Evolutionary conservation across 148 eudicot species (phyloP).

Genomic region (Vaccinium macrocarpon): DNA sequence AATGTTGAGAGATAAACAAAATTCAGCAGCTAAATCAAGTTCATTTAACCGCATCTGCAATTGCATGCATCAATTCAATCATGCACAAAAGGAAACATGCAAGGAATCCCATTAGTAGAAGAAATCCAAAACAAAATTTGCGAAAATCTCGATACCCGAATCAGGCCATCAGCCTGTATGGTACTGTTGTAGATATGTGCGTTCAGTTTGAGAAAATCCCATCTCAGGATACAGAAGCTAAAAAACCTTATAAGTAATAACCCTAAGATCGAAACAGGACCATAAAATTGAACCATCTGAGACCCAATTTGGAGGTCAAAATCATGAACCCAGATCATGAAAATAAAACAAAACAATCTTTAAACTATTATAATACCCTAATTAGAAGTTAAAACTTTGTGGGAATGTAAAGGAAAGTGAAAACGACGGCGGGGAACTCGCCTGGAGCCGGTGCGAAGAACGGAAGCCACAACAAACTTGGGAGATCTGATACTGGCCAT

Average conservation of each 20-base stretch:
- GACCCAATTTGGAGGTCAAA: constrained; percentile 5
- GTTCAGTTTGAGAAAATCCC: not conserved
- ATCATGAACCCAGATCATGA: constrained; percentile 5
- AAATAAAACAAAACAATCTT: not conserved
- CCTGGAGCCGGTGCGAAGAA: constrained; percentile 38
- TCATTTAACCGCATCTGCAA: not conserved
- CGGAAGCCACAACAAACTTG: constrained; percentile 40
- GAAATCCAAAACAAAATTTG: not conserved
- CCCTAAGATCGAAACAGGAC: not conserved
- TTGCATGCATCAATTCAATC: constrained; percentile 5
- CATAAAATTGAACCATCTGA: not conserved
- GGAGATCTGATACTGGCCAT: constrained; percentile 33
- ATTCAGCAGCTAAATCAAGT: constrained; percentile 8
- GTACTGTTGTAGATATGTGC: not conserved
- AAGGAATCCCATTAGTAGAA: not conserved
- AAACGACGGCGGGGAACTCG: constrained; percentile 12
- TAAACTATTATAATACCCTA: not conserved
- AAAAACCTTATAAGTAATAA: not conserved
- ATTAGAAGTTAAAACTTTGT: not conserved
- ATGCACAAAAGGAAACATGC: not conserved
- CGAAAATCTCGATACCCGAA: not conserved
- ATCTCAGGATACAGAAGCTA: not conserved
- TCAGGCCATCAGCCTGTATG: not conserved
- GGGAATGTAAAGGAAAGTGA: not conserved
- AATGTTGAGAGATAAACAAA: not conserved